A percentile compares a stretch with the other conserved stretches of the same genome.
Conservation (phyloP, 139 green algal genomes). For the Coelastrella sp. region DNA sequence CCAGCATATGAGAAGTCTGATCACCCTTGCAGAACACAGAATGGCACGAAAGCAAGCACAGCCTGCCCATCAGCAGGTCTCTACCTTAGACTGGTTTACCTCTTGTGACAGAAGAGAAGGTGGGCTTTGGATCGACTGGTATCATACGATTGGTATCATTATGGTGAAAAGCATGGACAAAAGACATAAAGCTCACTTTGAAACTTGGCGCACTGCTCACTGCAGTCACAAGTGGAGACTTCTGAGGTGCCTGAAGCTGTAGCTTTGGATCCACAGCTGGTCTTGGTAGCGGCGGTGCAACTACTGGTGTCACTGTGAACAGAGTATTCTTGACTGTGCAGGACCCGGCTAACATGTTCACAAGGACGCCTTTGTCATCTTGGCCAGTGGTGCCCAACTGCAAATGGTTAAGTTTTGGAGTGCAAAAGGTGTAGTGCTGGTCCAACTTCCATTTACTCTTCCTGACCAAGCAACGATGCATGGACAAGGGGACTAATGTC, state of each 20-base stretch:
- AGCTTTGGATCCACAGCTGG: background rate
- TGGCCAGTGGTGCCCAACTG: background rate
- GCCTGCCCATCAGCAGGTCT: no score
- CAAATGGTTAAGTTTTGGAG: background rate
- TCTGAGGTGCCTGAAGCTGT: constrained; percentile 10
- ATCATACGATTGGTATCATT: no score
- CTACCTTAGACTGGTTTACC: no score
- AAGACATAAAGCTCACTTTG: constrained; percentile 24
- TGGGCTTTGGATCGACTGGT: no score
- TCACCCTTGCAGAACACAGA: background rate
- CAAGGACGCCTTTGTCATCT: background rate
- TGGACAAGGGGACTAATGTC: no score
- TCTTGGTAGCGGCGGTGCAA: background rate
- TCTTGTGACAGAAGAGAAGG: no score
- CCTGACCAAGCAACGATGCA: no score
- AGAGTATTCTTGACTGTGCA: background rate
- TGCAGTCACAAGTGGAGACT: constrained; percentile 20
- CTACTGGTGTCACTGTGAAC: background rate
- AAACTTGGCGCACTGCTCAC: background rate
- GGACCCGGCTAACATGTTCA: background rate
- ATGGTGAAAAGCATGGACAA: no score
- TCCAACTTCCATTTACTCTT: no score
- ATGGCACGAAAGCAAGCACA: no score
- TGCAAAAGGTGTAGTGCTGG: no score
- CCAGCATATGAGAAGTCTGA: no score